Base-by-base conservation (phyloP, 2,329 filamentous ascomycete species). In the Diaporthe ilicicola region DNA sequence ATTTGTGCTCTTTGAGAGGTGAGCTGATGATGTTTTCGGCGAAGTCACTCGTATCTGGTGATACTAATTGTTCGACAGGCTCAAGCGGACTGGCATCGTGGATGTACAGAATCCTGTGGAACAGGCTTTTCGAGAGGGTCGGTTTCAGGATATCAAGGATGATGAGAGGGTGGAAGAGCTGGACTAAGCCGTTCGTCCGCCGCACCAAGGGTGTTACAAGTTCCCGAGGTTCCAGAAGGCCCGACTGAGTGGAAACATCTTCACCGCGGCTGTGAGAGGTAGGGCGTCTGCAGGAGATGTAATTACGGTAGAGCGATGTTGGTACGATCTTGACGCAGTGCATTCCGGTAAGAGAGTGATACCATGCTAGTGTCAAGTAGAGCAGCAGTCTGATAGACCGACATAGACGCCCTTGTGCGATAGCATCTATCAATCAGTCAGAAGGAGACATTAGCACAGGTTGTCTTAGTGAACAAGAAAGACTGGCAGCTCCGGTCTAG, bases 1-100 rank as follows among this genome's bases (percentile, higher is more conserved):
- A 1, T 98, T 97, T 82, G 94, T 97, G 15, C 83, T 98, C 3
- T 98, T 98, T 81, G 94, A 98, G 81, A 88, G 93, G 92, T 92
- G 83, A 73, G 83, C 74, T 46, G 17, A 15, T n/a, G 39, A n/a
- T 19, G 12, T 10, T 22, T 42, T 19, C 39, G 10, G 34, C 54
- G 6, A 46, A 9, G n/a, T 17, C 15, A 3, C 34, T 32, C 2
- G 8, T 17, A 13, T 13, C 27, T 24, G 15, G 13, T 29, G 13
- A 34, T 56, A 32, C 73, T 80, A 72, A 79, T 27, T 10, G 12
- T 54, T 42, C 15, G 12, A 39, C 64, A 88, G 86, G 72, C 83
- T 96, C 53, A 93, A 89, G 78, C 89, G 88, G 73, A 96, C 91
- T 13, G 94, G 94, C 3, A 86, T 97, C 6, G 85, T 97, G 39